Evolutionary conservation across 2,329 filamentous ascomycete species (phyloP), one percentile per base, ranked within the genome.

Genomic region (Talaromyces sp.): DNA sequence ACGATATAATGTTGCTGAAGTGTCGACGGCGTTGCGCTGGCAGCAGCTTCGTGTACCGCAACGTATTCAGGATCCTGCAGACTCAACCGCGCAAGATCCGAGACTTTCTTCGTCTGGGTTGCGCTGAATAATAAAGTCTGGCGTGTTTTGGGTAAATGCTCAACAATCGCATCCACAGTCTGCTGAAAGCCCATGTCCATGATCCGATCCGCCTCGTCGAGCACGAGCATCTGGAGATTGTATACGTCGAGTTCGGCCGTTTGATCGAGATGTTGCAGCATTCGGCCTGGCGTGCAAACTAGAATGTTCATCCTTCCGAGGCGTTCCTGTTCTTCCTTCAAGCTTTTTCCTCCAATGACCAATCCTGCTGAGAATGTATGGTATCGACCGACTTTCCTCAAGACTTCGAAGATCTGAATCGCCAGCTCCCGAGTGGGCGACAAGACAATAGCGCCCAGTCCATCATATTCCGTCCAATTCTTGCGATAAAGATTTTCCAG

Each of bases 171-270:
- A 76, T 99, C 95, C 3, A 99, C 88, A 1, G 91, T 91, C 5
- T 83, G 82, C 76, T 96, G 89, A 75, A 99, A 99, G 5, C 95
- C 95, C 92, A 98, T 95, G 72, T 99, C 95, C 84, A 99, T 87
- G 71, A 97, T 97, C 42, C 95, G 86, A 75, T 99, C 95, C 2
- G 95, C 95, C 76, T 99, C 95, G 70, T 99, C 95, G 62, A 99
- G 81, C 0, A 99, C 93, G 58, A 99, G 80, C 74, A 99, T 90
- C 78, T 96, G 91, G 66, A 99, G 76, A 73, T 96, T 95, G 73
- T 95, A 89, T 66, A 93, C 90, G 67, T 93, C 92, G 72, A 99
- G 90, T 18, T 89, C 87, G 0, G 92, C 91, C 0, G 93, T 98
- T 80, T 97, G 93, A 71, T 96, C 93, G 71, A 99, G 82, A 76